Evolutionary conservation across 345 rosid species (phyloP), one percentile per base, ranked within the genome.

Genomic region (Eucalyptus tenuipes): DNA sequence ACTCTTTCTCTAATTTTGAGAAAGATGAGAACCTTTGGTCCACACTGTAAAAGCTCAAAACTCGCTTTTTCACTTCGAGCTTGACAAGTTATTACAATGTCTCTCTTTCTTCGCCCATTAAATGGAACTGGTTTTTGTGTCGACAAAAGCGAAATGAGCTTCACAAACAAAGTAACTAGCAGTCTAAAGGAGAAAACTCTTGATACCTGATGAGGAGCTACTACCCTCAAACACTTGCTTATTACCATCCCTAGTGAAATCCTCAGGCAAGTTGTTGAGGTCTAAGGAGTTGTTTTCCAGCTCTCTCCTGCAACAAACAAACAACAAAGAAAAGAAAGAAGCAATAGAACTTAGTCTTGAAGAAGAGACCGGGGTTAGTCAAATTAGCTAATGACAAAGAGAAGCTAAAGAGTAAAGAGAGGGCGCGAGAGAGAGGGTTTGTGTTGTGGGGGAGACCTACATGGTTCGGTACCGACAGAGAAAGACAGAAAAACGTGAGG

Each of bases 231-330:
- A 92, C 88, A 89, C 90, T 33, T 92, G 94, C 90, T 92, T 93
- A 88, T 91, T 92, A 84, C 91, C 96, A 89, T 94, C 97, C 89
- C 92, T 92, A 88, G 92, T 50, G 91, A 81, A 92, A 87, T 98
- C 99, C 13, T 96, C 99, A 10, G 99, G 99, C 85, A 98, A 93
- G 94, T 97, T 97, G 95, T 98, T 98, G 94, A 98, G 99, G 93
- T 98, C 99, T 89, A 98, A 90, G 16, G 97, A 95, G 90, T 93
- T 98, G 87, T 87, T 93, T 89, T 94, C 97, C 82, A 4, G 96
- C 92, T 92, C 98, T 95, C 97, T 99, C 97, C 94, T 91, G 22
- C 20, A n/a, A 86, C 88, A 84, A 11, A 49, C 55, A 88, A 42
- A 88, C 61, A 86, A 24, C 85, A 85, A 87, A 87, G 24, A 53